These are phyloP conservation scores for Fusarium pseudocircinatum DNA, from an alignment of 2,329 filamentous ascomycete species.

Conservation along the genomic window DNA sequence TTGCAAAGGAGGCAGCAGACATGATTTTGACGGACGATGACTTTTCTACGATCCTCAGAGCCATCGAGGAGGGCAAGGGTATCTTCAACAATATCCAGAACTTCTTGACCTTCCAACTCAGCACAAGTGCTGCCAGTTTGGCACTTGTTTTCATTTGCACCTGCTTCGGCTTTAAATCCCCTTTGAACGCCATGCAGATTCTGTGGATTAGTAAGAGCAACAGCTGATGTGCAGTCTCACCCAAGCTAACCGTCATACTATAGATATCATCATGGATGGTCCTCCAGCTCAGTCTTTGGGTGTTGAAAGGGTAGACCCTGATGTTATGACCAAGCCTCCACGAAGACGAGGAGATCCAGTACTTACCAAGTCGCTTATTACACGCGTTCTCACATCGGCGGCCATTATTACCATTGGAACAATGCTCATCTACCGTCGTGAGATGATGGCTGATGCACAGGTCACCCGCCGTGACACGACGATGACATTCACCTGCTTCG, in stretches of 20 bases:
- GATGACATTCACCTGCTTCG: conserved; percentile 99
- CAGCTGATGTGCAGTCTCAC: background rate
- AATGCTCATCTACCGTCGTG: conserved; percentile 87
- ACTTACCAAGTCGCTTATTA: conserved; percentile 83
- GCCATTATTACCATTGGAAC: conserved; percentile 92
- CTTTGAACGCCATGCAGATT: conserved; percentile 99
- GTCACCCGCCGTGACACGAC: conserved; percentile 96
- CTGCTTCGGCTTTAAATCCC: conserved; percentile 91
- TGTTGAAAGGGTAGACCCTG: conserved; percentile 92
- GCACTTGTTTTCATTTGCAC: conserved; percentile 93
- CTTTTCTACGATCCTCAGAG: conserved; percentile 89
- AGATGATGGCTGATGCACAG: conserved; percentile 85
- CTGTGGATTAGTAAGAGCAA: conserved; percentile 92
- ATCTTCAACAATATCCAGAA: conserved; percentile 99
- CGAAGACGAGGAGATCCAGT: conserved; percentile 86
- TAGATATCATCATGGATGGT: conserved; percentile 99
- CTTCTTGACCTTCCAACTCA: conserved; percentile 97
- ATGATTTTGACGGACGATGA: conserved; percentile 93
- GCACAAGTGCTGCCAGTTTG: conserved; percentile 93
- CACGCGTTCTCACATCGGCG: conserved; percentile 87
- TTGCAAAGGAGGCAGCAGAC: conserved; percentile 94
- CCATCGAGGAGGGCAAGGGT: conserved; percentile 98
- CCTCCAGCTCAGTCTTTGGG: conserved; percentile 96
- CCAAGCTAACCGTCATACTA: conserved; percentile 21
- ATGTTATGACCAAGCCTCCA: conserved; percentile 92